Conservation (phyloP, 768 basidiomycete species). For the Aureoboletus auriporus region DNA sequence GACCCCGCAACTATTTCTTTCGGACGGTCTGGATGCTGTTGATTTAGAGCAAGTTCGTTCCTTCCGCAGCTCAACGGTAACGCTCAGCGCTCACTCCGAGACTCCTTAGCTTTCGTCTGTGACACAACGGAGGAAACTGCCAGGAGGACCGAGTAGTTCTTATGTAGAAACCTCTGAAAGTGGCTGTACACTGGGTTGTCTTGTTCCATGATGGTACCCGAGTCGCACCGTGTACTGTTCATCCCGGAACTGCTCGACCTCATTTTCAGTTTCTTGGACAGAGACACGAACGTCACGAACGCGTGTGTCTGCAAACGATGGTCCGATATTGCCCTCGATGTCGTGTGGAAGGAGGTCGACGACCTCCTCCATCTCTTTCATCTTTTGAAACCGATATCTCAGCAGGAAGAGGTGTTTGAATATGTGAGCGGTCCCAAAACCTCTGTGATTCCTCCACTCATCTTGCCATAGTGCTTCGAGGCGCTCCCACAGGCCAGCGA, state of each 20-base stretch:
- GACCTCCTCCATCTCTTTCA: conserved; percentile 43
- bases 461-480: conserved; percentile 35
- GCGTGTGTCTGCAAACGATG: conserved; percentile 56
- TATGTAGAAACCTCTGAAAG: too few relatives aligned
- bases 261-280: conserved; percentile 48
- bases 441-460: neutral
- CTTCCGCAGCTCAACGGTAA: too few relatives aligned
- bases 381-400: conserved; percentile 44
- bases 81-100: too few relatives aligned
- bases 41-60: too few relatives aligned
- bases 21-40: too few relatives aligned
- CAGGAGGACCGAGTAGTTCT: too few relatives aligned
- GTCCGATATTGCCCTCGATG: conserved; percentile 54
- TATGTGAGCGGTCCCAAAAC: conserved; percentile 12
- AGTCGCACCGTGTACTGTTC: conserved; percentile 35
- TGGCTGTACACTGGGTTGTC: too few relatives aligned
- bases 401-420: conserved; percentile 12
- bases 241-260: conserved; percentile 61
- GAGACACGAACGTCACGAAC: conserved; percentile 37
- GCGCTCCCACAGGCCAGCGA: conserved; percentile 41
- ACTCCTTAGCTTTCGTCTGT: too few relatives aligned
- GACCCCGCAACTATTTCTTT: too few relatives aligned
- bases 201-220: too few relatives aligned
- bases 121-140: too few relatives aligned
- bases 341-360: conserved; percentile 54